These are phyloP conservation scores for Gyromitra esculenta DNA, from an alignment of 2,329 filamentous ascomycete species.

Conservation along the genomic window DNA sequence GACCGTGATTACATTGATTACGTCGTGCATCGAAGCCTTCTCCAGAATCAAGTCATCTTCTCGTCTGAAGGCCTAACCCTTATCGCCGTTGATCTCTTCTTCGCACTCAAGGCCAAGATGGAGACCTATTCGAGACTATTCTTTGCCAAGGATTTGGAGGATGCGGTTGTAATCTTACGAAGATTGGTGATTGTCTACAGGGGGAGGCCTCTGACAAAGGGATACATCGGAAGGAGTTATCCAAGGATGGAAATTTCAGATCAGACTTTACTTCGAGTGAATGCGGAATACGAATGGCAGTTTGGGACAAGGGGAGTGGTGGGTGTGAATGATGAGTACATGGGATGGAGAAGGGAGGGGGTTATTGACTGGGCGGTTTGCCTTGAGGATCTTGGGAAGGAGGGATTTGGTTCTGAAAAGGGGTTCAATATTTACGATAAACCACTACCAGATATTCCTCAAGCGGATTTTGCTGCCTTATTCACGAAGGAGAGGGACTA, in stretches of 20 bases:
- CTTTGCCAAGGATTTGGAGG: slow-evolving; percentile 64
- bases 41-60: slow-evolving; percentile 72
- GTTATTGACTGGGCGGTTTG: slow-evolving; percentile 44
- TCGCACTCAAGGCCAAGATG: slow-evolving; percentile 72
- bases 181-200: slow-evolving; percentile 68
- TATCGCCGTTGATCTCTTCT: slow-evolving; percentile 70
- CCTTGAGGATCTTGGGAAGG: slow-evolving; percentile 40
- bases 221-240: slow-evolving; percentile 67
- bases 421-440: slow-evolving; percentile 36
- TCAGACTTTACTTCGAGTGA: slow-evolving; percentile 50
- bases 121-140: slow-evolving; percentile 65
- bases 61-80: slow-evolving; percentile 69
- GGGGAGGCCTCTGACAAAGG: slow-evolving; percentile 65
- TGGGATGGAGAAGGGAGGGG: slow-evolving; percentile 54
- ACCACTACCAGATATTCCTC: slow-evolving; percentile 38
- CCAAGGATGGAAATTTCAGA: slow-evolving; percentile 56
- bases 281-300: slow-evolving; percentile 51
- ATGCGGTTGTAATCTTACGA: slow-evolving; percentile 72
- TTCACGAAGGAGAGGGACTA: slow-evolving; percentile 8
- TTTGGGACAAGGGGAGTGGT: slow-evolving; percentile 49
- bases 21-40: slow-evolving; percentile 68
- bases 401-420: slow-evolving; percentile 31
- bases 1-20: slow-evolving; percentile 59
- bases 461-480: slow-evolving; percentile 41
- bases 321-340: slow-evolving; percentile 56